Conservation (phyloP, 768 basidiomycete genomes). For the Pisolithus orientalis region DNA sequence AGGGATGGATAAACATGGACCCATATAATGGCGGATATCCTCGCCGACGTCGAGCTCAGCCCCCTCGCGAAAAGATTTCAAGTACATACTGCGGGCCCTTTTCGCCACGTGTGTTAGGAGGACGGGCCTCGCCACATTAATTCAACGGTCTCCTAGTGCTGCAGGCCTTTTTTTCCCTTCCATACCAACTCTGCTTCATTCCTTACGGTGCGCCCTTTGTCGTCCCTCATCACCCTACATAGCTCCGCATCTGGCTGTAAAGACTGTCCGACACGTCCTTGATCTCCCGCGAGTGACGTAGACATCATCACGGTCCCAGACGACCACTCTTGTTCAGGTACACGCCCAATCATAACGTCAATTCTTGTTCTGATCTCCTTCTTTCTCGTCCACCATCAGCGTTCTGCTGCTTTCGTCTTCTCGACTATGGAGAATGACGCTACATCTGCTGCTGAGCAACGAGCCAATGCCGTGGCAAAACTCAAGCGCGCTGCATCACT, state of each 20-base stretch:
- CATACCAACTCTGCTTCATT: constrained; percentile 1
- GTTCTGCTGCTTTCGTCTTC: constrained; percentile 1
- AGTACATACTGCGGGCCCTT: background rate
- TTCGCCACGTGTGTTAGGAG: constrained; percentile 9
- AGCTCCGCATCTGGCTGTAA: background rate
- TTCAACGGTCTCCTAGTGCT: no score
- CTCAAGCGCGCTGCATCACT: constrained; percentile 89
- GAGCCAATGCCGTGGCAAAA: constrained; percentile 83
- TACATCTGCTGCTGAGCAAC: constrained; percentile 61
- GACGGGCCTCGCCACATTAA: background rate
- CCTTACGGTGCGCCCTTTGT: constrained; percentile 2
- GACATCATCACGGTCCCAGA: constrained; percentile 5
- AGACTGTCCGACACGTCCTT: background rate
- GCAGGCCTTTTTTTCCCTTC: constrained; percentile 1
- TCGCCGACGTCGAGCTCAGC: constrained; percentile 1
- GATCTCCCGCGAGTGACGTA: constrained; percentile 3
- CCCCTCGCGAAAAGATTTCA: background rate
- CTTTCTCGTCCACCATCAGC: constrained; percentile 2
- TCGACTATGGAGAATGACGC: constrained; percentile 30
- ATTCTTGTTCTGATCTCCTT: background rate
- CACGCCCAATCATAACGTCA: background rate
- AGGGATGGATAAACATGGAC: constrained; percentile 14
- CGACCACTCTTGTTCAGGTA: constrained; percentile 6
- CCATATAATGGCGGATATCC: constrained; percentile 17
- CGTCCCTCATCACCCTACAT: background rate